Conservation (phyloP, 2,329 filamentous ascomycete species). For the Aspergillus caelatus region DNA sequence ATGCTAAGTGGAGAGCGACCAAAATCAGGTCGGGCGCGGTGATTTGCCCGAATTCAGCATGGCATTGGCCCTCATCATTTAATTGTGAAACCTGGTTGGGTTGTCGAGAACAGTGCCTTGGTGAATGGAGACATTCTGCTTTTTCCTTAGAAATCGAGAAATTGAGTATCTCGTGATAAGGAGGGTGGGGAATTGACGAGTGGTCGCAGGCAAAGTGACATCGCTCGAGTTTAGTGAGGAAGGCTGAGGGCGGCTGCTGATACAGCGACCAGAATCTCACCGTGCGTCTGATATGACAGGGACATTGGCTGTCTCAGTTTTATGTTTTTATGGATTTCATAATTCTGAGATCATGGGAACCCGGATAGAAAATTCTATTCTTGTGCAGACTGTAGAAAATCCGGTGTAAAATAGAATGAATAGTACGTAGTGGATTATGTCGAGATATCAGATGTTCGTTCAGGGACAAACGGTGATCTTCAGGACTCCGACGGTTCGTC, state of each 20-base stretch:
- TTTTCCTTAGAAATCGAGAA: not conserved
- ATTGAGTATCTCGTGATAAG: not conserved
- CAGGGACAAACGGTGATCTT: slow-evolving; percentile 1
- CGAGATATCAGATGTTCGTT: not conserved
- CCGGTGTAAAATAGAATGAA: too few species aligned
- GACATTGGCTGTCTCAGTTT: not conserved
- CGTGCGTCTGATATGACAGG: not conserved
- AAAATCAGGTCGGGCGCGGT: not conserved
- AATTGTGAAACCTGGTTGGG: not conserved
- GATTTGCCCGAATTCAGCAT: not conserved
- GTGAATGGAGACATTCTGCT: not conserved
- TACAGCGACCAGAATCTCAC: not conserved
- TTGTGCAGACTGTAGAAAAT: too few species aligned
- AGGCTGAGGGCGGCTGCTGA: not conserved
- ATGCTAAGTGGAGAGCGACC: not conserved
- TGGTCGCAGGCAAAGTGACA: not conserved
- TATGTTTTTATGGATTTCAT: not conserved
- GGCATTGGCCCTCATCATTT: not conserved
- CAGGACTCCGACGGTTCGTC: slow-evolving; percentile 3
- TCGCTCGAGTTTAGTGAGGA: not conserved
- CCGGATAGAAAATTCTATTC: not conserved
- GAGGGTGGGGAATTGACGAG: not conserved
- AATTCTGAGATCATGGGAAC: not conserved
- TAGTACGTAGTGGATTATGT: too few species aligned
- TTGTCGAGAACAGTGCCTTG: not conserved